Conservation (phyloP, 192 early-diverging fungal genomes). For the Entophlyctis luteolus region DNA sequence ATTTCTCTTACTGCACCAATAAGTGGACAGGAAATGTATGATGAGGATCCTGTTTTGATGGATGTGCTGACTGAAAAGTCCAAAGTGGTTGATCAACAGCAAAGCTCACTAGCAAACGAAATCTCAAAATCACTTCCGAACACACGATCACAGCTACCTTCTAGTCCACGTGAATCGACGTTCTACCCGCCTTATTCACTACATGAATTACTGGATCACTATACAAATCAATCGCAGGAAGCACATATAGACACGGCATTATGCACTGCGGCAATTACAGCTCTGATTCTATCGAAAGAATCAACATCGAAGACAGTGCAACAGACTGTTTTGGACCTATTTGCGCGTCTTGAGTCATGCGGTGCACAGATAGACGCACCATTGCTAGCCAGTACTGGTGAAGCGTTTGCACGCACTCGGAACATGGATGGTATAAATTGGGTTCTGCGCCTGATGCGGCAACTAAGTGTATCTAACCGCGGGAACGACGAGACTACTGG, state of each 20-base stretch:
- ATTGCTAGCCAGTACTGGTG: not conserved
- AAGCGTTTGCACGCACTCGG: not conserved
- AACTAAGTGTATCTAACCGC: not conserved
- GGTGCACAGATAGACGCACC: not conserved
- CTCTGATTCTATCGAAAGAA: slow-evolving; percentile 3
- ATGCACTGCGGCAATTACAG: not conserved
- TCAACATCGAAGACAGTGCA: too few relatives aligned
- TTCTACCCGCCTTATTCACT: slow-evolving; percentile 6
- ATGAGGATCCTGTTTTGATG: too few relatives aligned
- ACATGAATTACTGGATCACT: not conserved
- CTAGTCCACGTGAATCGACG: not conserved
- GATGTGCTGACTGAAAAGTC: too few relatives aligned
- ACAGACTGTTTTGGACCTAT: not conserved
- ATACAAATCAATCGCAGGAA: not conserved
- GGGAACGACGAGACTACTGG: not conserved
- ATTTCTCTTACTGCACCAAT: not conserved
- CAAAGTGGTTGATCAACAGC: too few relatives aligned
- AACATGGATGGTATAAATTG: slow-evolving; percentile 5
- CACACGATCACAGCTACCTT: not conserved
- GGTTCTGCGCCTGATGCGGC: not conserved
- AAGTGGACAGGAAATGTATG: too few relatives aligned
- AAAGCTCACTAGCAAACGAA: not conserved
- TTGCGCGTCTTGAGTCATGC: not conserved
- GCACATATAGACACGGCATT: not conserved
- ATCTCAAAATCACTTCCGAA: not conserved